Evolutionary conservation across 148 eudicot genomes (phyloP).

Genomic region (Diospyros lotus): DNA sequence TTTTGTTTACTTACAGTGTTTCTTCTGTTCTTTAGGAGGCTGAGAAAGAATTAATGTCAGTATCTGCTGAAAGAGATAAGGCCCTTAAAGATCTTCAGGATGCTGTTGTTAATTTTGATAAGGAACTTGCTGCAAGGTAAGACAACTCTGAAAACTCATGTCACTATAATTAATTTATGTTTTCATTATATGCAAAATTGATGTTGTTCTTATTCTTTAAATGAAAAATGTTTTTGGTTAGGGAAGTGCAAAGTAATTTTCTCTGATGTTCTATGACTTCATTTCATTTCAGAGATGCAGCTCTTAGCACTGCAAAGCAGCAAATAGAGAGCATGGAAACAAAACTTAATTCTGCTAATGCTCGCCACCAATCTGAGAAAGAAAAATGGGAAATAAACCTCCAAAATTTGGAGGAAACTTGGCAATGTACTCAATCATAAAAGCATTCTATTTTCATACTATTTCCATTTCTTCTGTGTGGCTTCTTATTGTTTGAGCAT

Average conservation of each 20-base stretch:
- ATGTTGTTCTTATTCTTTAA: background rate
- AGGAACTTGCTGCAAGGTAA: slow-evolving; percentile 70
- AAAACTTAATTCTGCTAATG: slow-evolving; percentile 62
- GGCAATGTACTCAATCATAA: slow-evolving; percentile 57
- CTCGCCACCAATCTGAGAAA: slow-evolving; percentile 52
- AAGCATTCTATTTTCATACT: background rate
- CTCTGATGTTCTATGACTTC: background rate
- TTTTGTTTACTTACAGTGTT: background rate
- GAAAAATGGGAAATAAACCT: slow-evolving; percentile 70
- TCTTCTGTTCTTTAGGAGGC: slow-evolving; percentile 58
- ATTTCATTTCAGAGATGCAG: slow-evolving; percentile 57
- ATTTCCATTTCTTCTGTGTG: background rate
- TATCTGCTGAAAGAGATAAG: slow-evolving; percentile 71
- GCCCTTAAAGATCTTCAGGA: slow-evolving; percentile 71
- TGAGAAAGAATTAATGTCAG: slow-evolving; percentile 64
- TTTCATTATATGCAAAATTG: slow-evolving; percentile 4
- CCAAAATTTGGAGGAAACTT: slow-evolving; percentile 80
- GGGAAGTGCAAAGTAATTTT: background rate
- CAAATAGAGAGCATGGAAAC: slow-evolving; percentile 63
- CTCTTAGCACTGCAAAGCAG: slow-evolving; percentile 56
- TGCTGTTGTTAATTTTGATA: slow-evolving; percentile 54
- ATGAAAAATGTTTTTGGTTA: background rate
- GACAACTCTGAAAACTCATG: background rate
- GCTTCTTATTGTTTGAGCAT: background rate
- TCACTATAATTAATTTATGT: background rate